Conservation (phyloP, 225 moss, liverwort and hornwort genomes). For the Rhytidiadelphus loreus region DNA sequence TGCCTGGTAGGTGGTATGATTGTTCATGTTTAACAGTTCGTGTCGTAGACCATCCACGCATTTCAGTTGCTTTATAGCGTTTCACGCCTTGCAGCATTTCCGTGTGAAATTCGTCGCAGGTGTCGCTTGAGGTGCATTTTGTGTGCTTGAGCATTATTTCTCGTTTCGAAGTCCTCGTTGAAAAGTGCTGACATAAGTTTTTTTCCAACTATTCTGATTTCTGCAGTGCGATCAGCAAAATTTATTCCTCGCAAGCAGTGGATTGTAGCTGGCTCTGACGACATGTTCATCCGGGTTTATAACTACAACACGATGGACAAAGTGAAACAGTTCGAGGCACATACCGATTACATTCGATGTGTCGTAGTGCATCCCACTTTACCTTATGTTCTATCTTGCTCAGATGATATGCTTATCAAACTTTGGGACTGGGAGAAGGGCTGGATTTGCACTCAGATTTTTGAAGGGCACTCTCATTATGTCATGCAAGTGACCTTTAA, state of each 20-base stretch:
- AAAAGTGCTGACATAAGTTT: neutral
- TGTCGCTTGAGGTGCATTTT: neutral
- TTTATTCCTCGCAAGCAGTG: constrained; percentile 97
- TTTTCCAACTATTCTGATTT: neutral
- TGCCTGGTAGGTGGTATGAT: constrained; percentile 55
- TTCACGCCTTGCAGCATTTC: neutral
- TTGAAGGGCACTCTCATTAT: constrained; percentile 98
- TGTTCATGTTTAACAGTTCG: neutral
- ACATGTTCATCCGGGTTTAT: constrained; percentile 93
- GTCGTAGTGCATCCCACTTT: constrained; percentile 93
- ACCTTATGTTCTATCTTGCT: constrained; percentile 93
- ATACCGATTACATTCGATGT: constrained; percentile 93
- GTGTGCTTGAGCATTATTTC: neutral
- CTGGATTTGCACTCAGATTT: constrained; percentile 93
- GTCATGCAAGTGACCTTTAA: constrained; percentile 99
- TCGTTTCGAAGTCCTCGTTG: neutral
- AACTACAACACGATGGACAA: constrained; percentile 99
- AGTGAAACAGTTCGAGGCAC: constrained; percentile 95
- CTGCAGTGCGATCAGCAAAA: constrained; percentile 87
- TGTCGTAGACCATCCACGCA: neutral
- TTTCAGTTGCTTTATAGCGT: neutral
- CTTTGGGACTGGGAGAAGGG: constrained; percentile 99
- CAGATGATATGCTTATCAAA: constrained; percentile 99
- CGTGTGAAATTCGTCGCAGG: neutral
- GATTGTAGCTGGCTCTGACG: constrained; percentile 93